phyloP scores from a whole-genome alignment of 768 basidiomycete species.

The Mycena crocata region DNA sequence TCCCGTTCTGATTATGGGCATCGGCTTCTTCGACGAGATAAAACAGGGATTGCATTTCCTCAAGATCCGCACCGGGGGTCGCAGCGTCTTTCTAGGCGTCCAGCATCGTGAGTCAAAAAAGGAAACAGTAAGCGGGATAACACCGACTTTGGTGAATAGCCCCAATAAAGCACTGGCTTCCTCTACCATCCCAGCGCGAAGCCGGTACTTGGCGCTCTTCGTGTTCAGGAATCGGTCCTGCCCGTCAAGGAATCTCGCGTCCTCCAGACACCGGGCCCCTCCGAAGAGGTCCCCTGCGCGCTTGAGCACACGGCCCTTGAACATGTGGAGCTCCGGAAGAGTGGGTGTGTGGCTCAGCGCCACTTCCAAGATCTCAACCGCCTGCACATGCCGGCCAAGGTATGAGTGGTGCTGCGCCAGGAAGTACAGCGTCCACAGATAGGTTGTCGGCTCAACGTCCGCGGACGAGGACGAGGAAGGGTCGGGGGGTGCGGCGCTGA shows the following conservation, averaged over 20 bases:
- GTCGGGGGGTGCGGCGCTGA: constrained; percentile 39
- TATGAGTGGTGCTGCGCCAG: constrained; percentile 90
- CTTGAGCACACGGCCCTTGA: constrained; percentile 87
- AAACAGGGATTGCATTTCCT: constrained; percentile 95
- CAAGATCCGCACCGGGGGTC: constrained; percentile 81
- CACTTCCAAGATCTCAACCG: constrained; percentile 70
- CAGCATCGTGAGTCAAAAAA: neutral
- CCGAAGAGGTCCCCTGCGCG: constrained; percentile 83
- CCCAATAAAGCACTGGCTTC: constrained; percentile 82
- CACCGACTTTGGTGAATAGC: constrained; percentile 88
- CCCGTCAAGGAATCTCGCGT: constrained; percentile 86
- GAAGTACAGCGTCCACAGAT: constrained; percentile 96
- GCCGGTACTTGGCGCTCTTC: constrained; percentile 90
- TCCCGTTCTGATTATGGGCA: constrained; percentile 71
- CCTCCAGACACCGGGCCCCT: constrained; percentile 82
- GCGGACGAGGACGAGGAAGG: constrained; percentile 38
- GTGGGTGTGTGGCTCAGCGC: constrained; percentile 92
- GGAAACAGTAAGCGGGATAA: neutral
- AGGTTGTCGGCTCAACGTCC: constrained; percentile 75
- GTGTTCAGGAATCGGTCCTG: constrained; percentile 97
- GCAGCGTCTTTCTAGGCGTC: constrained; percentile 81
- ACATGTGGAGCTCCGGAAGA: constrained; percentile 88
- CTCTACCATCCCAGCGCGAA: constrained; percentile 83
- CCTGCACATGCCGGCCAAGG: constrained; percentile 60
- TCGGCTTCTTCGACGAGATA: constrained; percentile 88